phyloP scores from a whole-genome alignment of 2,329 filamentous ascomycete species.

The Xylogone sp. region DNA sequence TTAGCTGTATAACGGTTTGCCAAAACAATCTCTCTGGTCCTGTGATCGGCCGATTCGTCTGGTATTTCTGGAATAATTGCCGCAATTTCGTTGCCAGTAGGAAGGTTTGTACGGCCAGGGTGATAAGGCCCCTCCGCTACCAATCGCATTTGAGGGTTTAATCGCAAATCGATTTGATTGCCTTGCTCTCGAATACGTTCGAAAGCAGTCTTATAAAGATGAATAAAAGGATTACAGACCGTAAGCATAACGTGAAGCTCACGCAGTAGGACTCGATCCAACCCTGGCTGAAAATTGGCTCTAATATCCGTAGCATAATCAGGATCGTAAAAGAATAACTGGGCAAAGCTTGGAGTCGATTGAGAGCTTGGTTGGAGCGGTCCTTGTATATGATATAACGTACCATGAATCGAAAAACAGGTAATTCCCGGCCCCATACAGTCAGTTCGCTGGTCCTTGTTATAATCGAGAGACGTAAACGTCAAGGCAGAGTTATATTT shows the following conservation, averaged over 20 bases:
- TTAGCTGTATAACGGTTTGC: not conserved
- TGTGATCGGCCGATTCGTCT: not conserved
- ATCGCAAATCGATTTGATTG: not conserved
- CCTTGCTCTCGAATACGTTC: not conserved
- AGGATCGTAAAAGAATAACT: constrained; percentile 3
- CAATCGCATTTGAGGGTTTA: not conserved
- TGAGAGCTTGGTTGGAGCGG: not conserved
- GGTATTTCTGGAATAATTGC: not conserved
- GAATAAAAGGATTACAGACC: constrained; percentile 1
- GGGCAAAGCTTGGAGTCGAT: not conserved
- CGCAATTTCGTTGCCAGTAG: not conserved
- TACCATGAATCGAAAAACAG: too few relatives aligned
- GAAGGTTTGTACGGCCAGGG: not conserved
- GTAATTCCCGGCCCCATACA: too few relatives aligned
- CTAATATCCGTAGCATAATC: not conserved
- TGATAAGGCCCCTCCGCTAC: not conserved
- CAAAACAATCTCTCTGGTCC: not conserved
- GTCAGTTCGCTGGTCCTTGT: too few relatives aligned
- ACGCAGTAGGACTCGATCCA: not conserved
- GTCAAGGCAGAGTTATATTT: too few relatives aligned
- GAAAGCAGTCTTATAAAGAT: not conserved
- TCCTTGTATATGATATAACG: not conserved
- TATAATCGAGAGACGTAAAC: too few relatives aligned
- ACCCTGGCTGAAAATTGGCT: not conserved
- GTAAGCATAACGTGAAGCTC: not conserved